Evolutionary conservation across 306 rosid genomes (phyloP).

Genomic region (Gastrolobium villosum): DNA sequence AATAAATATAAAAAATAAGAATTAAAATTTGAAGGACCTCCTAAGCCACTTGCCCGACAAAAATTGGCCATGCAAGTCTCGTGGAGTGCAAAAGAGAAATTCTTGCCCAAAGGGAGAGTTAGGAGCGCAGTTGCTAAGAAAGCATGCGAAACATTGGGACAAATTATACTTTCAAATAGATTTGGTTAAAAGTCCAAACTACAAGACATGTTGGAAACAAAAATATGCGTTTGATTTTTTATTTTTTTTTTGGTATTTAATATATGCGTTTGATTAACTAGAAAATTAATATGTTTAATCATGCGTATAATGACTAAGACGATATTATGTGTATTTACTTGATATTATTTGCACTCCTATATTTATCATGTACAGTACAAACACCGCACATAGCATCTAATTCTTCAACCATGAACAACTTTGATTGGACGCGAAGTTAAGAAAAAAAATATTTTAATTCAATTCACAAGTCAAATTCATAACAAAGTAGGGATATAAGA

Average conservation of each 20-base stretch:
- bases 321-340: neutral
- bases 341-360: neutral
- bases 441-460: neutral
- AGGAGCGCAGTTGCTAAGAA: no score
- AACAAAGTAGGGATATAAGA: no score
- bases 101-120: no score
- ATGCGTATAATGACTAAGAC: neutral
- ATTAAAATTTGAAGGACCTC: no score
- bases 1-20: no score
- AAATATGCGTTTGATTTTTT: no score
- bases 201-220: neutral
- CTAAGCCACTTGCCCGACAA: no score
- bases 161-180: neutral
- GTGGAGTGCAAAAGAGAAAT: no score
- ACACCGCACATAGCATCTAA: slow-evolving; percentile 10
- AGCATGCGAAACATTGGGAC: neutral
- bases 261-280: neutral
- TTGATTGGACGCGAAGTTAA: slow-evolving; percentile 2
- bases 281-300: slow-evolving; percentile 6
- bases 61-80: no score
- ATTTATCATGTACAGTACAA: neutral
- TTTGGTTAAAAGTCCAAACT: neutral
- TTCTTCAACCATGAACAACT: neutral
- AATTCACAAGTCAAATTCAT: neutral
- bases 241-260: no score